A percentile compares a stretch with the other conserved stretches of the same genome.
These are phyloP conservation scores for Glaciozyma martinii DNA, from an alignment of 768 basidiomycete genomes.

Conservation along the genomic window DNA sequence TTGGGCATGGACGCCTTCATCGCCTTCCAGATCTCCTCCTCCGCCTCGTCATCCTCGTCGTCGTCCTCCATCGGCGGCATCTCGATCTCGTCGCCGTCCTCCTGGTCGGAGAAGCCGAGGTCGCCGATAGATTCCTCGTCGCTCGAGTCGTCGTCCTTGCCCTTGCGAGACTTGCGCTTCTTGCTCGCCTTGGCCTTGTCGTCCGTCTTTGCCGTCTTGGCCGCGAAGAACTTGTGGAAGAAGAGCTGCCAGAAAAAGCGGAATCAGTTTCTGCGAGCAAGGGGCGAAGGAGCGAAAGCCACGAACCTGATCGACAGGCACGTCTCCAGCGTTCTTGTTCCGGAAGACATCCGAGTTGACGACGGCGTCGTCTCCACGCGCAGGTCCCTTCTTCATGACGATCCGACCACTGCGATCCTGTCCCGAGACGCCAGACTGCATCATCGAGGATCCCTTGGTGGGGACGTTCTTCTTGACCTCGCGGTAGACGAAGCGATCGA, in stretches of 20 bases:
- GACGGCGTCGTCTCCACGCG: constrained; percentile 49
- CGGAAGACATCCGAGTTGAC: constrained; percentile 72
- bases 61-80: constrained; percentile 17
- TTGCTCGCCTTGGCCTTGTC: constrained; percentile 24
- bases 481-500: constrained; percentile 94
- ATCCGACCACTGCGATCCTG: constrained; percentile 51
- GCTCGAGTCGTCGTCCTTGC: constrained; percentile 20
- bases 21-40: constrained; percentile 33
- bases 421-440: constrained; percentile 77
- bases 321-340: constrained; percentile 56
- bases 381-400: constrained; percentile 59
- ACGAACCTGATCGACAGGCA: constrained; percentile 62
- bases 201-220: constrained; percentile 54
- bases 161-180: constrained; percentile 24
- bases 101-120: constrained; percentile 9
- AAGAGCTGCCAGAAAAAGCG: constrained; percentile 51
- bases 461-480: constrained; percentile 70
- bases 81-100: constrained; percentile 10
- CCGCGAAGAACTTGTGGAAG: constrained; percentile 80
- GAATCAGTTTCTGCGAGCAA: neutral
- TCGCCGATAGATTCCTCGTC: constrained; percentile 20
- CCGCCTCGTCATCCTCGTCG: constrained; percentile 22
- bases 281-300: neutral
- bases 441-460: constrained; percentile 72
- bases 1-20: constrained; percentile 31